A percentile compares a stretch with the other conserved stretches of the same genome.
Evolutionary conservation across 129 eudicot species (phyloP).

Genomic region (Pulicaria dysenterica): DNA sequence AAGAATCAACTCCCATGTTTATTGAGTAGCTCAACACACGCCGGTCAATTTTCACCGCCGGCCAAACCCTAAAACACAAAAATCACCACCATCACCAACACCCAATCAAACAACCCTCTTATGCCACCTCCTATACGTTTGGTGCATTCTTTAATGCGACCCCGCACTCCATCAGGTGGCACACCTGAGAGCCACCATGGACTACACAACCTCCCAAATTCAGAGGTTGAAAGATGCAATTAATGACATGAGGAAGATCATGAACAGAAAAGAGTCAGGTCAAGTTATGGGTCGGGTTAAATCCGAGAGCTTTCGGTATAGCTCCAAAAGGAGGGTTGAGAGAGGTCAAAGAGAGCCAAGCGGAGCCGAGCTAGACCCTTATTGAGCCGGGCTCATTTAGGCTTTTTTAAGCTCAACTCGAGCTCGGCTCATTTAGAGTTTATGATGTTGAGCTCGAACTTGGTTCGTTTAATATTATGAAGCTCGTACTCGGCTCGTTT

Average conservation of each 20-base stretch:
- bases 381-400: too few relatives aligned
- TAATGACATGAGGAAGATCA: slow-evolving; percentile 51
- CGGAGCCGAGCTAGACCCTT: too few relatives aligned
- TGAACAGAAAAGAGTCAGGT: slow-evolving; percentile 29
- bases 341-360: slow-evolving; percentile 82
- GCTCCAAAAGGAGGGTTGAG: slow-evolving; percentile 58
- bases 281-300: slow-evolving; percentile 36
- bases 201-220: slow-evolving; percentile 61
- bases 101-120: slow-evolving; percentile 13
- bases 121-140: slow-evolving; percentile 48
- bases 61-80: slow-evolving; percentile 31
- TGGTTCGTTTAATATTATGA: too few relatives aligned
- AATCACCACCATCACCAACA: slow-evolving; percentile 25
- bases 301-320: slow-evolving; percentile 63
- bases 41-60: slow-evolving; percentile 60
- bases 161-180: slow-evolving; percentile 74
- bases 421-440: too few relatives aligned
- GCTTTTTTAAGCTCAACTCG: too few relatives aligned
- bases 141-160: slow-evolving; percentile 76
- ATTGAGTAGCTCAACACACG: slow-evolving; percentile 90
- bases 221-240: slow-evolving; percentile 70
- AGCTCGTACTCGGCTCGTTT: too few relatives aligned
- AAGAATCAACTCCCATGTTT: too few relatives aligned
- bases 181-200: slow-evolving; percentile 59
- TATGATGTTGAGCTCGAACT: too few relatives aligned